phyloP scores from a whole-genome alignment of 2,329 filamentous ascomycete genomes.

The Coniochaeta sp. region DNA sequence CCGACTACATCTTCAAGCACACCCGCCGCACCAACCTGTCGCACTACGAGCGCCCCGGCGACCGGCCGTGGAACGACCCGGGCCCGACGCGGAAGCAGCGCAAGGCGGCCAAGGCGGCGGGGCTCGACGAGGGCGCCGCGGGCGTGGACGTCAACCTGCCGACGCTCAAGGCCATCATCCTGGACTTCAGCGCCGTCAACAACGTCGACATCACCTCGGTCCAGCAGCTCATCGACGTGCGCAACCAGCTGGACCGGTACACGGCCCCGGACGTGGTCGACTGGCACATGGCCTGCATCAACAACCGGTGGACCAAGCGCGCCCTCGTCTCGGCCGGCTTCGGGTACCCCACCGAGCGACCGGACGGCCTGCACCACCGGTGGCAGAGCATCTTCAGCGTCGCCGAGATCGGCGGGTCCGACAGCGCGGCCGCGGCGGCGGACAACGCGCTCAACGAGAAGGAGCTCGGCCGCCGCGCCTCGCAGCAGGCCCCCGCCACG shows the following conservation, averaged over 20 bases:
- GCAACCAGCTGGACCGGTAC: constrained; percentile 87
- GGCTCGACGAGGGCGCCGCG: constrained; percentile 7
- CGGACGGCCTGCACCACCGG: constrained; percentile 48
- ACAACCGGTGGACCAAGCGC: constrained; percentile 90
- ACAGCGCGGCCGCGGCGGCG: constrained; percentile 62
- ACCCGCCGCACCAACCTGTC: constrained; percentile 72
- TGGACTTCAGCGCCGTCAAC: constrained; percentile 91
- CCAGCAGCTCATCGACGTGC: constrained; percentile 87
- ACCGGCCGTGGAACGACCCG: constrained; percentile 93
- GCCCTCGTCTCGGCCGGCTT: constrained; percentile 84
- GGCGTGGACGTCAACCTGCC: constrained; percentile 17
- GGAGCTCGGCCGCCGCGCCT: constrained; percentile 15
- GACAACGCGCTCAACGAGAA: constrained; percentile 56
- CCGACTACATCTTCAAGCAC: constrained; percentile 56
- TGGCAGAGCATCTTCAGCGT: constrained; percentile 98
- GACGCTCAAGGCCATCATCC: constrained; percentile 61
- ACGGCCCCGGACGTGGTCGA: constrained; percentile 74
- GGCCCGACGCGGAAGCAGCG: constrained; percentile 52
- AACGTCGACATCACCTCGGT: constrained; percentile 90
- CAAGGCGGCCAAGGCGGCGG: constrained; percentile 16
- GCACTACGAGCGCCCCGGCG: constrained; percentile 57
- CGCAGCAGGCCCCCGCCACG: constrained; percentile 8
- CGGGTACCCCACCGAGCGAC: constrained; percentile 62
- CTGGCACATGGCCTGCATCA: constrained; percentile 94
- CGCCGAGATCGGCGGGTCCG: constrained; percentile 67